A percentile compares a stretch with the other conserved stretches of the same genome.
Conservation (phyloP, 2,329 filamentous ascomycete species). For the Calonectria ilicicola region DNA sequence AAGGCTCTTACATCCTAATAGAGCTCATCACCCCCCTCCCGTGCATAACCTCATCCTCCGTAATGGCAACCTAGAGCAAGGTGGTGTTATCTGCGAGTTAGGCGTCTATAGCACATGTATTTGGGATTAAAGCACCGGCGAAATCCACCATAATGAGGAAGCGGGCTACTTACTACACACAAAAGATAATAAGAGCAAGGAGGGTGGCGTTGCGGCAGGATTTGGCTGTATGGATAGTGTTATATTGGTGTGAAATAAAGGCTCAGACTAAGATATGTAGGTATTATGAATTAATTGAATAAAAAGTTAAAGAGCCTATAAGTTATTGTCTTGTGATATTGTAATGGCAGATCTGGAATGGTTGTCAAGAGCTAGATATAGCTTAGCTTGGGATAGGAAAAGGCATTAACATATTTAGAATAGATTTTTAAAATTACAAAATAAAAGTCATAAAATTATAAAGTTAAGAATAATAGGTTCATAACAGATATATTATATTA, state of each 20-base stretch:
- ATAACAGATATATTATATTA: slow-evolving; percentile 38
- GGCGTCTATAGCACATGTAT: slow-evolving; percentile 92
- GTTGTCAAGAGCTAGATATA: neutral
- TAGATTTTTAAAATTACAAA: neutral
- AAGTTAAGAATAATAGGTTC: too few species aligned
- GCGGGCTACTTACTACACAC: slow-evolving; percentile 92
- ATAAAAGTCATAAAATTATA: too few species aligned
- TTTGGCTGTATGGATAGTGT: slow-evolving; percentile 92
- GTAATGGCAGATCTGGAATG: too few species aligned
- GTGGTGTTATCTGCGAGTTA: slow-evolving; percentile 92
- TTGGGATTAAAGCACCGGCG: slow-evolving; percentile 74
- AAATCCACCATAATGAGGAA: slow-evolving; percentile 81
- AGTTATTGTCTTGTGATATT: neutral
- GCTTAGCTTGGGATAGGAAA: neutral
- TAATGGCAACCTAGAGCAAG: slow-evolving; percentile 82
- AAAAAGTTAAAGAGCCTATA: neutral
- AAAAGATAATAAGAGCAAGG: slow-evolving; percentile 93
- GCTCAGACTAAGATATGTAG: neutral
- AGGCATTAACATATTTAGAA: neutral
- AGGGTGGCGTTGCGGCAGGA: slow-evolving; percentile 94
- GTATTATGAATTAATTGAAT: neutral
- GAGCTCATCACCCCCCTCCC: slow-evolving; percentile 94
- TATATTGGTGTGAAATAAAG: slow-evolving; percentile 61
- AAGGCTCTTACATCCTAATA: slow-evolving; percentile 96
- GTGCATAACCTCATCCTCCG: slow-evolving; percentile 85